Base-by-base conservation (phyloP, 495 filamentous ascomycete genomes). In the Astrothelium subdiscretum region DNA sequence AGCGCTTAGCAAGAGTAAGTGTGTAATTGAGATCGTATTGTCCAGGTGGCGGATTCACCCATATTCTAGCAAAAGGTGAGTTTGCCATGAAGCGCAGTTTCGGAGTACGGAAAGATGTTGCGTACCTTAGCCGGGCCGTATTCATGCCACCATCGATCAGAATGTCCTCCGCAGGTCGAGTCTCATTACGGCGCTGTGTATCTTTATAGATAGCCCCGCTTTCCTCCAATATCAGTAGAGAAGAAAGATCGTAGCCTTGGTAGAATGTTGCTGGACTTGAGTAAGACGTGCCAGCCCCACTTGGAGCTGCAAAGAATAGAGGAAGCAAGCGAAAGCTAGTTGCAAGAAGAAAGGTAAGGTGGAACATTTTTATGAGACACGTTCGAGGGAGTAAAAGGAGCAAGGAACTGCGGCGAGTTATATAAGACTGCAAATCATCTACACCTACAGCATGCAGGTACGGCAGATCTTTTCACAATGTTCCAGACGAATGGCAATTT, bases 121-220 rank as follows among this genome's bases (percentile, higher is more conserved):
- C 8, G 11, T 52, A 71, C 48, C 73, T 57, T 20, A 76, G 60
- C 6, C 74, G 68, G 8, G 74, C 74, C 20, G 66, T 69, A 51
- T 76, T 75, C 75, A 77, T 77, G 22, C 74, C 75, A 24, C 74
- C 74, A 67, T 75, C 72, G 4, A 68, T 72, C 0, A 76, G 70
- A 42, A 77, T 77, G 29, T 70, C 74, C 51, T 76, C 75, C 5
- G 69, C 75, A 0, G 69, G 66, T 22, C 72, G 42, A 8, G 74
- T 77, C 38, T 60, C 24, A 61, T 77, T 75, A 24, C 68, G 51
- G 3, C 65, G 64, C 12, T 66, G 38, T 0, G 70, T 74, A 63
- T 77, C 75, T 59, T 71, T 73, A 66, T 68, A 77, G 22, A 73
- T 68, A 35, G 58, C 65, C 1, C 73, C 74, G 13, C 63, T 63